Evolutionary conservation across 2,329 filamentous ascomycete genomes (phyloP).

Genomic region (Fusarium bactridioides): DNA sequence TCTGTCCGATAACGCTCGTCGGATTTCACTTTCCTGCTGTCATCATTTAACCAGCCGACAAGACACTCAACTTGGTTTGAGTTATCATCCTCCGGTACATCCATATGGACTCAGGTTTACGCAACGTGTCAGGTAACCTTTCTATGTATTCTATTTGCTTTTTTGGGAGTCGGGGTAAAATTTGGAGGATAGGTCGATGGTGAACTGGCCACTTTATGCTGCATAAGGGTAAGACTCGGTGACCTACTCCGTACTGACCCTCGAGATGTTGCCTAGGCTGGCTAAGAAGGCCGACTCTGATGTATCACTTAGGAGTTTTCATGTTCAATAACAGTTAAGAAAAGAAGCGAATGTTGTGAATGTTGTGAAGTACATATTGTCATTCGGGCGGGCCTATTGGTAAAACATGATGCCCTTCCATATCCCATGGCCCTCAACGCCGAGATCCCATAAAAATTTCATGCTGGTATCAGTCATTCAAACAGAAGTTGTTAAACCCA

Average conservation of each 20-base stretch:
- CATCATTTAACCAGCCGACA: constrained; percentile 12
- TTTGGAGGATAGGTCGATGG: constrained; percentile 9
- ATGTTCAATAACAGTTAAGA: constrained; percentile 21
- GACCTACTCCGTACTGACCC: constrained; percentile 45
- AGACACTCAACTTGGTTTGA: neutral
- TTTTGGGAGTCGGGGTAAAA: constrained; percentile 24
- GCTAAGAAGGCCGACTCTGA: constrained; percentile 27
- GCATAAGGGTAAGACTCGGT: constrained; percentile 58
- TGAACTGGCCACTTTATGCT: constrained; percentile 31
- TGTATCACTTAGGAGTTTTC: constrained; percentile 41
- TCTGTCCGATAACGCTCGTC: neutral
- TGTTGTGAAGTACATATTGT: constrained; percentile 33
- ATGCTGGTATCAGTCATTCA: constrained; percentile 49
- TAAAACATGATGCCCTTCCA: constrained; percentile 44
- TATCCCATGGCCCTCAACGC: constrained; percentile 48
- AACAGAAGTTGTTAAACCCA: constrained; percentile 42
- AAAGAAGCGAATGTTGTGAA: constrained; percentile 20
- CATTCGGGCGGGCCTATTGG: constrained; percentile 41
- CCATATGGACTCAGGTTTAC: constrained; percentile 14
- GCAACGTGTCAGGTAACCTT: constrained; percentile 38
- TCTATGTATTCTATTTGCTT: constrained; percentile 44
- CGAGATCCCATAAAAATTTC: constrained; percentile 44
- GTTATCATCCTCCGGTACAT: neutral
- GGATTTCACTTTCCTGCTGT: neutral
- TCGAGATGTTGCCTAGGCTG: constrained; percentile 27